Conservation (phyloP, 1,139 yeast species). For the Chernovozyma sophiae-reginae region DNA sequence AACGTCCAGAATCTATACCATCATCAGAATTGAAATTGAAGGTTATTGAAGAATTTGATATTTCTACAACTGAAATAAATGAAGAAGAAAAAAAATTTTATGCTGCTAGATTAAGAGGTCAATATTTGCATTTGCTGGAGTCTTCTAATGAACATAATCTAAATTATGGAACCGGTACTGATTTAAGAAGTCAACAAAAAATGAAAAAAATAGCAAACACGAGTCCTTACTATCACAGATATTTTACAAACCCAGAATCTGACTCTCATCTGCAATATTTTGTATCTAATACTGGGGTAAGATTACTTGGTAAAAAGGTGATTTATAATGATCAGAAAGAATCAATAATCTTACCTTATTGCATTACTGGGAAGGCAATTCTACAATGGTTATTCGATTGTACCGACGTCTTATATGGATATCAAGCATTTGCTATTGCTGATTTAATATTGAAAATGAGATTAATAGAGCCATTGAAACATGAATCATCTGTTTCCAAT, state of each 20-base stretch:
- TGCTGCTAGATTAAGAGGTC: constrained; percentile 1
- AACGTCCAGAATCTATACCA: constrained; percentile 22
- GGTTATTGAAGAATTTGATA: background rate
- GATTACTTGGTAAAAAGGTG: constrained; percentile 46
- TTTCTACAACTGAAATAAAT: too few species aligned
- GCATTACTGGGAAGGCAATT: constrained; percentile 72
- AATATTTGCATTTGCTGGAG: background rate
- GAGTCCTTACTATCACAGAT: constrained; percentile 77
- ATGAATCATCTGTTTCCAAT: constrained; percentile 11
- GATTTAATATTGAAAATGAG: constrained; percentile 49
- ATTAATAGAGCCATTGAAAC: constrained; percentile 41
- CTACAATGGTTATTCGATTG: constrained; percentile 91
- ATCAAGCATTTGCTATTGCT: constrained; percentile 62
- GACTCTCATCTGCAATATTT: constrained; percentile 80
- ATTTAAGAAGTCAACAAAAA: background rate
- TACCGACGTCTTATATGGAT: constrained; percentile 57
- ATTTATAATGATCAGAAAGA: constrained; percentile 18
- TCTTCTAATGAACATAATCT: background rate
- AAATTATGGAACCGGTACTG: background rate
- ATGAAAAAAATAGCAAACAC: constrained; percentile 8
- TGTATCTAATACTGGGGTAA: constrained; percentile 60
- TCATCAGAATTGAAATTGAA: background rate
- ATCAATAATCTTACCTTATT: constrained; percentile 27
- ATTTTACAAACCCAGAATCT: constrained; percentile 85
- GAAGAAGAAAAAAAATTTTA: constrained; percentile 1